Conservation (phyloP, 2,329 filamentous ascomycete genomes). For the Pochonia chlamydosporia region DNA sequence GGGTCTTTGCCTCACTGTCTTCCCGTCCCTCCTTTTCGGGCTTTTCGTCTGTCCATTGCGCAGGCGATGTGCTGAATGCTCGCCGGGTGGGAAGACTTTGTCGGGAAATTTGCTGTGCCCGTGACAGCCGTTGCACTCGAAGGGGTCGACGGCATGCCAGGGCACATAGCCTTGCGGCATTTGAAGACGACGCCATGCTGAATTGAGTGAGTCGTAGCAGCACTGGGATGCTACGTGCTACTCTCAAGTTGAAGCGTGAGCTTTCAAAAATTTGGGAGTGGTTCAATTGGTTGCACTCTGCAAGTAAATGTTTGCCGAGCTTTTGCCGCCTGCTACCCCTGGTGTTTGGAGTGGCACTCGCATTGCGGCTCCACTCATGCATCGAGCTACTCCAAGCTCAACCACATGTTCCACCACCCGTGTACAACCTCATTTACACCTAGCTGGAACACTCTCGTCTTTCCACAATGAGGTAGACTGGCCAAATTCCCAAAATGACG, state of each 20-base stretch:
- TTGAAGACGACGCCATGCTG: conserved; percentile 33
- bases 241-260: conserved; percentile 12
- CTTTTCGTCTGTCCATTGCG: conserved; percentile 13
- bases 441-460: not conserved
- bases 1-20: conserved; percentile 16
- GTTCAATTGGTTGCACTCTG: not conserved
- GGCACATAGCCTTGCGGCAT: conserved; percentile 30
- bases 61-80: conserved; percentile 25
- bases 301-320: not conserved
- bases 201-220: not conserved
- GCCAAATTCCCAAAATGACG: conserved; percentile 8
- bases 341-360: not conserved
- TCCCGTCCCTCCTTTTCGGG: conserved; percentile 10
- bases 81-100: conserved; percentile 16
- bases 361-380: not conserved
- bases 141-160: conserved; percentile 26
- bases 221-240: not conserved
- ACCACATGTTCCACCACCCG: not conserved
- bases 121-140: conserved; percentile 16
- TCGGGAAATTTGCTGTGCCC: conserved; percentile 18
- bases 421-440: not conserved
- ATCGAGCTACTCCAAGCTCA: no score
- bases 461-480: not conserved
- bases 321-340: not conserved
- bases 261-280: conserved; percentile 24